Base-by-base conservation (phyloP, 495 filamentous ascomycete species). In the Neurospora sp. region DNA sequence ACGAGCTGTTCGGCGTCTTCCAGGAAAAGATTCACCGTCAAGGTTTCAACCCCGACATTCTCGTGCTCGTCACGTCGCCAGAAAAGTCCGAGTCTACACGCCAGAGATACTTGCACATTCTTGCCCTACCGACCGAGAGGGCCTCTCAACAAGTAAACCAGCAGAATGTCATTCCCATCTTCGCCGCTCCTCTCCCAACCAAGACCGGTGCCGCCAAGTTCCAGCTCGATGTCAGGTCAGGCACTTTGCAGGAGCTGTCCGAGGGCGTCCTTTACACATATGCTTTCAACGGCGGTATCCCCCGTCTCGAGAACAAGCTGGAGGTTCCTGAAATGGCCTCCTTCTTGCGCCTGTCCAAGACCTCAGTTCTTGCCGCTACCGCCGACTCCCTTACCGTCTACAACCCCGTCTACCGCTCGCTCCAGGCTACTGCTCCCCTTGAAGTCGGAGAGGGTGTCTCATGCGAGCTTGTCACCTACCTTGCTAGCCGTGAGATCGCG, bases 371-470 rank as follows among this genome's bases (percentile, higher is more conserved):
- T 38, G 79, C 84, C 18, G 80, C 84, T 4, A 83, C 84, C 0
- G 46, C 79, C 4, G 76, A 75, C 42, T 83, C 81, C n/a, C 79
- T 89, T 20, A 79, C 75, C 14, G 79, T 93, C 20, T 91, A 90
- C 76, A 91, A 91, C 77, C 90, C 90, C 5, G 87, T 89, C 69
- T 92, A 89, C 75, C 84, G 88, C 35, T 91, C 91, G 5, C 82
- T 91, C 14, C 87, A 92, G 78, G 84, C 88, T n/a, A 81, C 83
- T 16, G 79, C 84, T 18, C 79, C 86, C 70, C 72, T 90, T 46
- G 80, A 83, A 40, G 70, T 75, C 6, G 76, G 74, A 1, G 72
- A 69, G 76, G 18, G 77, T 76, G 23, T 62, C 44, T n/a, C 75
- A 4, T 85, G 80, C 69, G 74, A 82, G 16, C 86, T 93, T 69